Evolutionary conservation across 768 basidiomycete genomes (phyloP), one percentile per base, ranked within the genome.

Genomic region (Suillus discolor): DNA sequence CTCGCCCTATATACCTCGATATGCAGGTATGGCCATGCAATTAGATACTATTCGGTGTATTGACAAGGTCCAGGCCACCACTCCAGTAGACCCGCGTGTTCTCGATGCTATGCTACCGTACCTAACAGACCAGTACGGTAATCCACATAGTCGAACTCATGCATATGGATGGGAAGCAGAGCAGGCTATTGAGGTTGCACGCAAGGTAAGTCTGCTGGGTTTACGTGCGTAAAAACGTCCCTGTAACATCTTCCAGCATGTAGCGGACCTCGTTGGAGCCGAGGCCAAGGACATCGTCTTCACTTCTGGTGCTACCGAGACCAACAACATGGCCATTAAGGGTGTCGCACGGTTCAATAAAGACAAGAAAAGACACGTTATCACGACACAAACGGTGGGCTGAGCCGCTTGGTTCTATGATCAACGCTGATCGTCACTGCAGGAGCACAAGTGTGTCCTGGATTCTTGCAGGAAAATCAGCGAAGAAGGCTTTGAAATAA

Each of bases 91-190:
- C 76, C 97, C 97, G 36, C 88, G 97, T 65, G 97, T 99, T 6
- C 83, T 99, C 64, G 97, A 99, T 78, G 89, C 91, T 20, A 99
- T 99, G 97, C 82, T 99, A 31, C 97, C 97, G 0, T 98, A 87
- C 78, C 80, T 96, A 69, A 97, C 96, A 6, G 94, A 99, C 75
- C 94, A 94, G 75, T 99, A 91, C 73, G 97, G 97, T 5, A 99
- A 99, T 78, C 97, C 97, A 11, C 97, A 99, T 75, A 96, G 94
- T 76, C 88, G 97, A 64, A 99, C 97, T 36, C 97, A 99, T 78
- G 95, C 97, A 1, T 99, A 99, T 77, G 97, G 97, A 4, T 99
- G 97, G 97, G 97, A 99, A 79, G 94, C 97, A 7, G 97, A 99
- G 73, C 84, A 90, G 72, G 97, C 92, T 0, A 93, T 97, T 8